Percentiles rank a stretch among this genome's conserved stretches.
Conservation (phyloP, 1,284 basidiomycete genomes). For the Irpex rosettiformis region DNA sequence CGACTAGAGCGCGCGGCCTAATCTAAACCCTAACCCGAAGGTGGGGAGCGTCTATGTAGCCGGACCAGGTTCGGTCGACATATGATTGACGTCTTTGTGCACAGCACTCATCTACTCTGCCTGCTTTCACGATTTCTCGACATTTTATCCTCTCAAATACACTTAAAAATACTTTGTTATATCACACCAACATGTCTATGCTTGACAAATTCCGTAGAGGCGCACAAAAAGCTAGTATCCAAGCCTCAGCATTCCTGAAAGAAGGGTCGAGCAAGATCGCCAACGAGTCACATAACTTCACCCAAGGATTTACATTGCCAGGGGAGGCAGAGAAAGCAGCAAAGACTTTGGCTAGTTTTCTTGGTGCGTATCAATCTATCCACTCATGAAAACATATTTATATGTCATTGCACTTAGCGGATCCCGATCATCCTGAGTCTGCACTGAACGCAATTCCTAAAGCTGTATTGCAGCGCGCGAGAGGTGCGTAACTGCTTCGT, state of each 20-base stretch:
- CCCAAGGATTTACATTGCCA: conserved; percentile 81
- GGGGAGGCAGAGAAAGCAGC: conserved; percentile 91
- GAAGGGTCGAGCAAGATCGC: conserved; percentile 65
- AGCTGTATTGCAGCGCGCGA: conserved; percentile 84
- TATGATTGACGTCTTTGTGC: background rate
- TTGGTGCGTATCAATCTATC: conserved; percentile 54
- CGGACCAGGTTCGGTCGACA: background rate
- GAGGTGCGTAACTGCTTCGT: conserved; percentile 49
- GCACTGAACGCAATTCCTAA: conserved; percentile 96
- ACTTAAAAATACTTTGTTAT: background rate
- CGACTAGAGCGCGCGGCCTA: background rate
- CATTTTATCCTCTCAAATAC: background rate
- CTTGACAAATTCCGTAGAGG: conserved; percentile 79
- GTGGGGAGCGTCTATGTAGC: background rate
- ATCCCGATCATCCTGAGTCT: conserved; percentile 84
- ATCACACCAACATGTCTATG: conserved; percentile 46
- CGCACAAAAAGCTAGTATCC: conserved; percentile 77
- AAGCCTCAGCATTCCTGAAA: conserved; percentile 73
- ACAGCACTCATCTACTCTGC: conserved; percentile 1
- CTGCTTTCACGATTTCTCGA: background rate
- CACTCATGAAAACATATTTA: background rate
- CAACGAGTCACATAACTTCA: conserved; percentile 69
- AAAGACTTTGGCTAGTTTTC: conserved; percentile 85
- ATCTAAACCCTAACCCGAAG: background rate
- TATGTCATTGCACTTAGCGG: conserved; percentile 56